Base-by-base conservation (phyloP, 352 stramenopile species). In the Pythium myriotylum region DNA sequence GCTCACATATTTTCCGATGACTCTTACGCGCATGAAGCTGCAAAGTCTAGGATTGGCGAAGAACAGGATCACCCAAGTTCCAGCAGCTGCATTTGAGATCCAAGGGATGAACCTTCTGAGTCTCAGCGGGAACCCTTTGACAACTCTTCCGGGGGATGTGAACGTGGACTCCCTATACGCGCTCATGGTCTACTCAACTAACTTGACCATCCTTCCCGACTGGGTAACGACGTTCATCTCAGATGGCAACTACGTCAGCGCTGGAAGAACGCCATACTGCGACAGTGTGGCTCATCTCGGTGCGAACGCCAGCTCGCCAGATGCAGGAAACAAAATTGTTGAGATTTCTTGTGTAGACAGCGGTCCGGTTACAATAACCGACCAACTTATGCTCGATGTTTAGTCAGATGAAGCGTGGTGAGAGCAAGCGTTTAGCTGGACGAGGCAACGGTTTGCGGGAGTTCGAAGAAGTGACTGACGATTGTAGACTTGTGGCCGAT, bases 251-350 rank as follows among this genome's bases (percentile, higher is more conserved):
- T 50, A 50, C 22, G 43, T 50, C 1, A 2, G 20, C 3, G 43
- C 43, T 13, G 43, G 43, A 3, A 16, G 43, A 13, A 50, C 43
- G n/a, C 43, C 43, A 12, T 50, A 35, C 43, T 50, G 43, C 43
- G 43, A 32, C n/a, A n/a, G n/a, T n/a, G n/a, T n/a, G n/a, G n/a
- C n/a, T n/a, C n/a, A n/a, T n/a, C n/a, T n/a, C n/a, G n/a, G n/a
- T n/a, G n/a, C n/a, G n/a, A n/a, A n/a, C n/a, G n/a, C n/a, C n/a
- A n/a, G n/a, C n/a, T n/a, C n/a, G n/a, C n/a, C n/a, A n/a, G n/a
- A n/a, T n/a, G n/a, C n/a, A n/a, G n/a, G n/a, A n/a, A n/a, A n/a
- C n/a, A n/a, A n/a, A n/a, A n/a, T n/a, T n/a, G n/a, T n/a, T n/a
- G n/a, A n/a, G n/a, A n/a, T n/a, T n/a, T n/a, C n/a, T n/a, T n/a